A percentile compares a stretch with the other conserved stretches of the same genome.
phyloP scores from a whole-genome alignment of 1,284 basidiomycete genomes.

The Boletellus deceptivus region DNA sequence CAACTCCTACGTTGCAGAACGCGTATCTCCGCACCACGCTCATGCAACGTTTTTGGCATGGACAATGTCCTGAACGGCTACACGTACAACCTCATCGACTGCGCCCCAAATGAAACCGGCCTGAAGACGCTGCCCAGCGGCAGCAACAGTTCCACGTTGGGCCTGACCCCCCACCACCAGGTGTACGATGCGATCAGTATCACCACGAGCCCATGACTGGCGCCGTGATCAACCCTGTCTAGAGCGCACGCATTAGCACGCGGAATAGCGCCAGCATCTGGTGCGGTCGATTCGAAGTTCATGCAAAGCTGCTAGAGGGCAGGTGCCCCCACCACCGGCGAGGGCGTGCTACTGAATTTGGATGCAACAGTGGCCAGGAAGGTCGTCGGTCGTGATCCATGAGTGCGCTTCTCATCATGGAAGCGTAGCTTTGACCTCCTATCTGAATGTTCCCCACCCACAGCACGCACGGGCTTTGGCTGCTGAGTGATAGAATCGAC shows the following conservation, averaged over 20 bases:
- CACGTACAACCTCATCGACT: constrained; percentile 79
- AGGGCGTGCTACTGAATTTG: neutral
- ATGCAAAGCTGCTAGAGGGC: constrained; percentile 75
- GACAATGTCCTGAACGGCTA: constrained; percentile 62
- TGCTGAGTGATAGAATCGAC: constrained; percentile 78
- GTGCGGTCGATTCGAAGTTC: constrained; percentile 81
- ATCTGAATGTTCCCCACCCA: constrained; percentile 86
- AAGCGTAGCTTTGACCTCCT: constrained; percentile 64
- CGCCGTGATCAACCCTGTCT: constrained; percentile 77
- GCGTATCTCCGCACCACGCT: constrained; percentile 81
- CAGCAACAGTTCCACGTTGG: constrained; percentile 43
- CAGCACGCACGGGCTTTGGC: constrained; percentile 81
- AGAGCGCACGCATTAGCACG: constrained; percentile 77
- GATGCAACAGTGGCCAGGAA: constrained; percentile 50
- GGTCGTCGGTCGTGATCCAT: neutral
- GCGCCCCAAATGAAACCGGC: constrained; percentile 63
- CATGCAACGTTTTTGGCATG: constrained; percentile 69
- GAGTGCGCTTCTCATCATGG: neutral
- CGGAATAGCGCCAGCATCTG: constrained; percentile 67
- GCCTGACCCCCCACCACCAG: constrained; percentile 39
- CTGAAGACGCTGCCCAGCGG: constrained; percentile 32
- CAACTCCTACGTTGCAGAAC: constrained; percentile 76
- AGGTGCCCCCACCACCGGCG: constrained; percentile 27
- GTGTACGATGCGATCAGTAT: constrained; percentile 63
- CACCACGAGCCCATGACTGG: constrained; percentile 49